Evolutionary conservation across 192 early-diverging fungal genomes (phyloP).

Genomic region (Coemansia sp.): DNA sequence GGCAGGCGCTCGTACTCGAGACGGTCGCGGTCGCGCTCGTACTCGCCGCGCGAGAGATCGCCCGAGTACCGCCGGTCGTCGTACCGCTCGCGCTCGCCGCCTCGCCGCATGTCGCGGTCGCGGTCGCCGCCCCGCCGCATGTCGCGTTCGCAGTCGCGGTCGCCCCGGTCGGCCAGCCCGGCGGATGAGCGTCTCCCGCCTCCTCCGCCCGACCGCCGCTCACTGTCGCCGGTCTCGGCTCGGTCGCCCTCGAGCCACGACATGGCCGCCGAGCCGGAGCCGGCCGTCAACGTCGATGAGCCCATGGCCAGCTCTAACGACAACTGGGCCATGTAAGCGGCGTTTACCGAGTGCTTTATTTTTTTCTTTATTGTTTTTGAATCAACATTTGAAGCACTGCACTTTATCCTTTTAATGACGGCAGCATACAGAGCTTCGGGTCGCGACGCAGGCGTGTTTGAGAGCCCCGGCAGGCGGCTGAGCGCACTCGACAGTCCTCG

Average conservation of each 20-base stretch:
- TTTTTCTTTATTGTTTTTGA: conserved; percentile 9
- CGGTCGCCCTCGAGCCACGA: conserved; percentile 49
- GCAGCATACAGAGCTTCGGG: not conserved
- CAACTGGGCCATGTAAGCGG: conserved; percentile 30
- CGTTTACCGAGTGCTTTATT: not conserved
- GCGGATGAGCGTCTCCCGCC: conserved; percentile 22
- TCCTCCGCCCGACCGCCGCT: conserved; percentile 19
- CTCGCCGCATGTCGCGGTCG: conserved; percentile 14
- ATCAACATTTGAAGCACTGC: no score
- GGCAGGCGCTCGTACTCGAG: conserved; percentile 53
- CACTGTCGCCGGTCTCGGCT: conserved; percentile 37
- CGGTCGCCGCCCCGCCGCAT: conserved; percentile 2
- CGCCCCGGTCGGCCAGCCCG: conserved; percentile 25
- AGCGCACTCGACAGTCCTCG: not conserved
- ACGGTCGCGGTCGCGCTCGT: conserved; percentile 55
- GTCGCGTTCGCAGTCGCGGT: conserved; percentile 32
- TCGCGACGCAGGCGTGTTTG: not conserved
- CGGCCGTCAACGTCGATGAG: conserved; percentile 12
- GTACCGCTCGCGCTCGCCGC: conserved; percentile 25
- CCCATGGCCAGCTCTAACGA: conserved; percentile 15
- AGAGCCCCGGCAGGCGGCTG: not conserved
- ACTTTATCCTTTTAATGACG: not conserved
- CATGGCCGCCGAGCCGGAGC: conserved; percentile 15
- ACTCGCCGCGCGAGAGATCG: conserved; percentile 35
- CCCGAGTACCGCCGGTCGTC: conserved; percentile 25